A percentile compares a stretch with the other conserved stretches of the same genome.
Evolutionary conservation across 306 rosid species (phyloP).

Genomic region (Fagus crenata): DNA sequence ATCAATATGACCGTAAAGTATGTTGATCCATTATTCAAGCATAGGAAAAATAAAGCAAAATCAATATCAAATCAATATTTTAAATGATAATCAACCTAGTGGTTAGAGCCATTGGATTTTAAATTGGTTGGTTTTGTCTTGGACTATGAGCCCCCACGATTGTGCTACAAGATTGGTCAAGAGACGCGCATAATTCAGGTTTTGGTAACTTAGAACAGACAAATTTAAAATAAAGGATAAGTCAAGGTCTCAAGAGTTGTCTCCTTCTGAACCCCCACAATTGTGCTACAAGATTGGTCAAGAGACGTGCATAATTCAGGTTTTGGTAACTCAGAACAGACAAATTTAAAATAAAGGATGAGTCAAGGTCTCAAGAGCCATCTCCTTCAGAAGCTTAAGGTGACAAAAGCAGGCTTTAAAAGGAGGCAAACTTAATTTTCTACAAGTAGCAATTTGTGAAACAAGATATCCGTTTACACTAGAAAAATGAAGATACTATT

Average conservation of each 20-base stretch:
- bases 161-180: constrained; percentile 10
- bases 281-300: constrained; percentile 9
- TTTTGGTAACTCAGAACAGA: constrained; percentile 10
- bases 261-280: constrained; percentile 14
- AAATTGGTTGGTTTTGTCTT: not conserved
- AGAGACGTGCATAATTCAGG: not conserved
- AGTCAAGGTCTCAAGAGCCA: constrained; percentile 44
- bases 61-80: not conserved
- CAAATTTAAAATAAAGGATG: constrained; percentile 9
- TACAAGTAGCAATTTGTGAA: too few relatives aligned
- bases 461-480: too few relatives aligned
- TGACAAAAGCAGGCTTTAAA: not conserved
- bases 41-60: not conserved
- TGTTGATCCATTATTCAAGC: not conserved
- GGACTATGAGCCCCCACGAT: constrained; percentile 11
- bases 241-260: constrained; percentile 47
- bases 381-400: constrained; percentile 17
- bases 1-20: not conserved
- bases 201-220: constrained; percentile 11
- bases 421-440: not conserved
- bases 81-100: not conserved
- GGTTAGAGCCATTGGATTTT: not conserved
- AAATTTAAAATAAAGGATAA: constrained; percentile 15
- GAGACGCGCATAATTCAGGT: not conserved
- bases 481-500: not conserved